Conservation (phyloP, 140 eudicot genomes). For the Flaveria floridana region DNA sequence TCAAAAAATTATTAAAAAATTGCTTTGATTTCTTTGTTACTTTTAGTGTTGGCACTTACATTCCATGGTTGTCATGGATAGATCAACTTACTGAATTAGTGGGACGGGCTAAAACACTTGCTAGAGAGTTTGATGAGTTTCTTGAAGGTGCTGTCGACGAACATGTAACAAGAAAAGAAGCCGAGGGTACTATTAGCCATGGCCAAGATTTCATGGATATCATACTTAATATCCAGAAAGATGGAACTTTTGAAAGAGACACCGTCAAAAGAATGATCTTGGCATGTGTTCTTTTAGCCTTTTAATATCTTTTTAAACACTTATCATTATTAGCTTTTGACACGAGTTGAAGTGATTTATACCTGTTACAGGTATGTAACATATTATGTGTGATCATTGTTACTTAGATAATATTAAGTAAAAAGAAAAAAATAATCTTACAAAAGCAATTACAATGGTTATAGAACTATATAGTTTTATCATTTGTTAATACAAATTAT, state of each 20-base stretch:
- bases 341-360: too few species aligned
- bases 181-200: not conserved
- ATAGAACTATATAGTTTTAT: too few species aligned
- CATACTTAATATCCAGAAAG: slow-evolving; percentile 1
- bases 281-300: not conserved
- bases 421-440: too few species aligned
- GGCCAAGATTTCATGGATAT: not conserved
- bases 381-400: too few species aligned
- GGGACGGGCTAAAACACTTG: not conserved
- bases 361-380: too few species aligned
- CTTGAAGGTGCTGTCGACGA: slow-evolving; percentile 11
- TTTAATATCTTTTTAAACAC: too few species aligned
- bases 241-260: not conserved
- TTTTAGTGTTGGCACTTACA: slow-evolving; percentile 1
- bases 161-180: not conserved
- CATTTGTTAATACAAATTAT: too few species aligned
- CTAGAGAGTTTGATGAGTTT: slow-evolving; percentile 8
- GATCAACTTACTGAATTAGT: not conserved
- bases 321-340: too few species aligned
- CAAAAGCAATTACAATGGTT: too few species aligned
- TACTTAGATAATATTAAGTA: too few species aligned
- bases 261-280: not conserved
- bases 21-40: too few species aligned
- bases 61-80: slow-evolving; percentile 16
- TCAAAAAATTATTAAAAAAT: not conserved